Evolutionary conservation across 2,329 filamentous ascomycete genomes (phyloP), one percentile per base, ranked within the genome.

Genomic region (Trichoderma sp.): DNA sequence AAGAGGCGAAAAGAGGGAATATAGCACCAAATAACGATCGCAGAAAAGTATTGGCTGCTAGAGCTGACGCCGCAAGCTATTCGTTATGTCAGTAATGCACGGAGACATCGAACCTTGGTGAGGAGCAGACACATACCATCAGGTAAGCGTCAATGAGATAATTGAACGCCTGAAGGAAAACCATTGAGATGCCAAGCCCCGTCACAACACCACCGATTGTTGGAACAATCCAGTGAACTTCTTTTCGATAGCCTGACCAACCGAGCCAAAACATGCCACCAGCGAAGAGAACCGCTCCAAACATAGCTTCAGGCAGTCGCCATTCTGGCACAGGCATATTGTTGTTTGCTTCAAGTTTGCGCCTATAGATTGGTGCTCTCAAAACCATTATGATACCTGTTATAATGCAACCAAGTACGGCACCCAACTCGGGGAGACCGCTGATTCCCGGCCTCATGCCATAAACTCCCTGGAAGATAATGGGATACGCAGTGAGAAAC

Each of bases 241-340:
- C 63, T 39, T 66, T 55, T 15, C 63, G 43, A 17, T 66, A 66
- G 20, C 63, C 63, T 1, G 63, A 36, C 63, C 47, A 66, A 12
- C 43, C 63, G 4, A 66, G 47, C 63, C 47, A 66, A 57, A 66
- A 66, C 63, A 66, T 34, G 20, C 63, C 63, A n/a, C 64, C 64
- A 4, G 64, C 47, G 32, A 67, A 67, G 26, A 67, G 43, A 6
- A 67, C 30, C 17, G 64, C 64, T 32, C 64, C 64, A 55, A 39
- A 15, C 64, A 57, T 67, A 7, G 64, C 64, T 34, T 57, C 64
- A 9, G 47, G 64, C n/a, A 57, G 20, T 26, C 64, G 64, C 64
- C 64, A 67, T 30, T 67, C 64, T 26, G 47, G 64, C 1, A 57
- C 20, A 9, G 64, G 30, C 15, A 55, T 67, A 17, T 67, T 57